phyloP scores from a whole-genome alignment of 2,329 filamentous ascomycete genomes.

The Raffaelea ambrosiae region DNA sequence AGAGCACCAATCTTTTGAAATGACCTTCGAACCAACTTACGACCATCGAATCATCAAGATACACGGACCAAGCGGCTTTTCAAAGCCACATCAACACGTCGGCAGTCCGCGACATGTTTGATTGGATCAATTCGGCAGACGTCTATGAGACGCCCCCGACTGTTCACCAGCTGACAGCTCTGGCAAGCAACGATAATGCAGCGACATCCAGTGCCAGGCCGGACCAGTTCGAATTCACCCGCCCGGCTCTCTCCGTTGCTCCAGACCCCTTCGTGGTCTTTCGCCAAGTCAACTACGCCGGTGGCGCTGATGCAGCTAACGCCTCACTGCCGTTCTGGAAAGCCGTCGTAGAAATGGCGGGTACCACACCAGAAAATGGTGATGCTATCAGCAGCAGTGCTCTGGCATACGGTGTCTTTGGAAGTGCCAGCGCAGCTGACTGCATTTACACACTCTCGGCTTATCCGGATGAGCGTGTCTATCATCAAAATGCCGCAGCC shows the following conservation, averaged over 20 bases:
- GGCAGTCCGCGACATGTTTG: constrained; percentile 4
- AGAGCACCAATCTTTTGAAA: no score
- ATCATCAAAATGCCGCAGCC: background rate
- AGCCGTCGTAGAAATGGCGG: background rate
- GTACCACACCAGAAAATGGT: background rate
- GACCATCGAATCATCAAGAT: background rate
- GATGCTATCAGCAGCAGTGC: background rate
- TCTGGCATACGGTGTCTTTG: constrained; percentile 3
- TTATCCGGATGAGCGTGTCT: background rate
- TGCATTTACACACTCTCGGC: constrained; percentile 1
- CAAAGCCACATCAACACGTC: constrained; percentile 1
- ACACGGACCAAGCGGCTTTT: background rate
- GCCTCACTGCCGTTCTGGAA: constrained; percentile 1
- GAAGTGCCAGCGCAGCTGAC: background rate
- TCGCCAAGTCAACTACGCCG: background rate
- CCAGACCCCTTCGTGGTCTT: constrained; percentile 3
- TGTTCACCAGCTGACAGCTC: background rate
- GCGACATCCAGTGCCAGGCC: no score
- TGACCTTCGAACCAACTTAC: no score
- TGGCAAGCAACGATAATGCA: background rate
- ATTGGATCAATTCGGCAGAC: constrained; percentile 2
- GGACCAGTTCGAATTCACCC: no score
- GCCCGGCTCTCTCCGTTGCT: background rate
- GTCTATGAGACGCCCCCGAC: background rate
- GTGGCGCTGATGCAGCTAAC: background rate